Conservation (phyloP, 108 stramenopile species). For the Parietichytrium sp. region DNA sequence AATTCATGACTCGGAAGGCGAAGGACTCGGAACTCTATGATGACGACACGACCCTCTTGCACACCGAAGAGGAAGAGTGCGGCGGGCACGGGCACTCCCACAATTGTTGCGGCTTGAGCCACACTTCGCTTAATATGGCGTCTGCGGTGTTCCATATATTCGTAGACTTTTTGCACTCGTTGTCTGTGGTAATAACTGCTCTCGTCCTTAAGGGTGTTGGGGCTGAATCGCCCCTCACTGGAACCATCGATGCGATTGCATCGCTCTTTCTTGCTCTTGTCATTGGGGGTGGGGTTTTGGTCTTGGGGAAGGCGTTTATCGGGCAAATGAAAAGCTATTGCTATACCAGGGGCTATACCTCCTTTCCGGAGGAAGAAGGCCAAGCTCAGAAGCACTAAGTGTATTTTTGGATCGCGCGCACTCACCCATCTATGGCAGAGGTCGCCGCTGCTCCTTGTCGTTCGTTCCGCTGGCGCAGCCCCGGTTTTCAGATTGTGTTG, state of each 20-base stretch:
- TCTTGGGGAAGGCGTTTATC: neutral
- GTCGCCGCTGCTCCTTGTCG: too few relatives aligned
- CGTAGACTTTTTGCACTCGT: conserved; percentile 34
- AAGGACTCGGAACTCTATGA: too few relatives aligned
- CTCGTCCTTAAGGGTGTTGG: neutral
- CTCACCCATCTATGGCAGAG: too few relatives aligned
- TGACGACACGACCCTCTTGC: too few relatives aligned
- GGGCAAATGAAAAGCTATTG: too few relatives aligned
- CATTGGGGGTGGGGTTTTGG: neutral
- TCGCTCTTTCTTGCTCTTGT: neutral
- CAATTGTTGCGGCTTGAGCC: neutral
- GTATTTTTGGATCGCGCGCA: too few relatives aligned
- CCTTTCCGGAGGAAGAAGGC: too few relatives aligned
- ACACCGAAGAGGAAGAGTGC: neutral
- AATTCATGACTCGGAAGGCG: too few relatives aligned
- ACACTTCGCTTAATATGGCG: conserved; percentile 35
- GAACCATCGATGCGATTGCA: neutral
- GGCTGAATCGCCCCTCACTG: neutral
- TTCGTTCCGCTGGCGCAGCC: too few relatives aligned
- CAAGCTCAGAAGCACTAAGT: too few relatives aligned
- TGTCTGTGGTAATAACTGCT: neutral
- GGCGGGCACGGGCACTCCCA: conserved; percentile 26
- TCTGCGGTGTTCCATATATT: conserved; percentile 29
- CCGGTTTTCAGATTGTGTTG: too few relatives aligned
- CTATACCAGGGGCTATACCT: too few relatives aligned